A percentile compares a stretch with the other conserved stretches of the same genome.
Evolutionary conservation across 148 eudicot genomes (phyloP).

Genomic region (Heliamphora exappendiculata): DNA sequence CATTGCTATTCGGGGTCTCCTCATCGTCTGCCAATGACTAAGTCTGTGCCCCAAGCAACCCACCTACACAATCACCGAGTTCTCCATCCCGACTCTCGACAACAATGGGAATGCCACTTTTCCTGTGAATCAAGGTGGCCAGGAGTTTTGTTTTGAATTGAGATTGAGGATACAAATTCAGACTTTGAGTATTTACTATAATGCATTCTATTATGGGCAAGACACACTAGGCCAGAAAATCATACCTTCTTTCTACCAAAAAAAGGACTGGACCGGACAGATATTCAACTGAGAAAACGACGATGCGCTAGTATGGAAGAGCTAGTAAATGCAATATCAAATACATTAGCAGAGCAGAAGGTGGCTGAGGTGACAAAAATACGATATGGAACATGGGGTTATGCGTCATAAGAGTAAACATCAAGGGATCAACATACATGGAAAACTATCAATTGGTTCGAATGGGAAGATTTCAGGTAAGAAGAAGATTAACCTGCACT

Average conservation of each 20-base stretch:
- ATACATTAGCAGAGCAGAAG: conserved; percentile 9
- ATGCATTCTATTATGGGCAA: neutral
- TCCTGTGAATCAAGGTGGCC: neutral
- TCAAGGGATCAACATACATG: neutral
- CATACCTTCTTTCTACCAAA: conserved; percentile 9
- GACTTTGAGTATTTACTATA: conserved; percentile 8
- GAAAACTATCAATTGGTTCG: conserved; percentile 9
- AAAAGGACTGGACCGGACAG: neutral
- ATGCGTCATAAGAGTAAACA: conserved; percentile 9
- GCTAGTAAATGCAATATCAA: neutral
- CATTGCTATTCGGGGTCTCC: conserved; percentile 9
- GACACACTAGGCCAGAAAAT: neutral
- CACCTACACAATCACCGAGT: neutral
- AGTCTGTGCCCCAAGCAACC: conserved; percentile 13
- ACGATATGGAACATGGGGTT: conserved; percentile 2
- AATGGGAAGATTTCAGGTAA: conserved; percentile 19
- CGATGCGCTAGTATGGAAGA: neutral
- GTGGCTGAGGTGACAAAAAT: conserved; percentile 3
- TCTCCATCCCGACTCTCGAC: neutral
- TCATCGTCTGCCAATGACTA: conserved; percentile 10
- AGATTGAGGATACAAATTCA: conserved; percentile 13
- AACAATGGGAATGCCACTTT: neutral
- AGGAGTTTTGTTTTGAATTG: neutral
- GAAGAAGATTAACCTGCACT: conserved; percentile 14
- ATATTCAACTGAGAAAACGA: neutral